Evolutionary conservation across 164 flowering plant species (phyloP), one percentile per base, ranked within the genome.

Genomic region (Annona squamosa): DNA sequence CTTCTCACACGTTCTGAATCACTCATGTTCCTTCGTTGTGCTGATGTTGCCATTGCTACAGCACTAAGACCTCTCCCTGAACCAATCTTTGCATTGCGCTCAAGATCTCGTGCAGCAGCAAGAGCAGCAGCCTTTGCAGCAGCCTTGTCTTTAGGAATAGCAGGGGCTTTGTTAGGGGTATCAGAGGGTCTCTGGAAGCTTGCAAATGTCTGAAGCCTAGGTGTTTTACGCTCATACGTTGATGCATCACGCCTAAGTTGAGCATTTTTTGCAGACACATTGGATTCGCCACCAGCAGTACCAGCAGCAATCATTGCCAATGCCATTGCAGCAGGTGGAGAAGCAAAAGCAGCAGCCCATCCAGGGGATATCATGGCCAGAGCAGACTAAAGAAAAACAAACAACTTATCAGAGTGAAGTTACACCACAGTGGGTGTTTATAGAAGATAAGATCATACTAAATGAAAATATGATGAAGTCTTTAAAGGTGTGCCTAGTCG

Each of bases 261-360:
- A 4, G 85, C n/a, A 43, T 78, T 78, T 80, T 88, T 84, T 26
- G 79, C 80, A 77, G 95, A 90, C 68, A 85, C 83, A 13, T 84
- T 77, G 68, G 87, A 80, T 81, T 96, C 99, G 37, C 88, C 90
- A 72, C 99, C 99, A 78, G 86, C 90, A 76, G 99, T 95, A 74
- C 99, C 99, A 72, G 99, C 99, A 75, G 97, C 99, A 81, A 96
- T 90, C 99, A 96, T 96, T 65, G 99, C 98, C 81, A 96, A 78
- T 71, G 98, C 97, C 98, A 96, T 84, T 59, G 99, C 97, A 81
- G 97, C 95, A 77, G 99, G 99, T 65, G 98, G 99, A 65, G 99
- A 96, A 68, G 98, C 99, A 87, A 96, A 96, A 79, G 99, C 93
- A 79, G 98, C 98, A 77, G 99, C 99, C 99, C 99, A 96, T 68